Evolutionary conservation across 2,329 filamentous ascomycete genomes (phyloP).

Genomic region (Talaromyces sp.): DNA sequence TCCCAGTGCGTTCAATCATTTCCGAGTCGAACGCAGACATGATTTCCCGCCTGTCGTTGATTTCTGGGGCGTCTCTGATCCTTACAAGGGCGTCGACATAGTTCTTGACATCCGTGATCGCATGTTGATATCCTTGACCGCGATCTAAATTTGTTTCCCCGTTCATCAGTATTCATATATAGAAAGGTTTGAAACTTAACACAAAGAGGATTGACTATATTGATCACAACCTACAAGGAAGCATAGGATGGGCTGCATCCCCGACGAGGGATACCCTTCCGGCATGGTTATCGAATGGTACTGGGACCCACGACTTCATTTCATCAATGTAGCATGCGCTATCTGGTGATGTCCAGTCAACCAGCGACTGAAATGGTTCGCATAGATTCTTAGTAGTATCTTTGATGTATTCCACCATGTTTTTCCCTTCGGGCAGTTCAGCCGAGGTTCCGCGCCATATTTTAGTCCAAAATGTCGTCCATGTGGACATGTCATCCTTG

Average conservation of each 20-base stretch:
- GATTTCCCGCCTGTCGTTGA: not conserved
- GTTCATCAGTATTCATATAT: not conserved
- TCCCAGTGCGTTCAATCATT: constrained; percentile 14
- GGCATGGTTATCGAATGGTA: constrained; percentile 10
- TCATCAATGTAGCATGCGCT: constrained; percentile 15
- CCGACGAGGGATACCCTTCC: constrained; percentile 12
- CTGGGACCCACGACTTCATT: constrained; percentile 16
- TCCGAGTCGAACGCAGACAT: constrained; percentile 13
- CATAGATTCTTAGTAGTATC: constrained; percentile 9
- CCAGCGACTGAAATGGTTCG: constrained; percentile 13
- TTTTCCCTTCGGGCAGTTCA: not conserved
- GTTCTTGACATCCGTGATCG: constrained; percentile 12
- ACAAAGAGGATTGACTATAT: not conserved
- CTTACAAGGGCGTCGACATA: constrained; percentile 10
- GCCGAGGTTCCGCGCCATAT: constrained; percentile 12
- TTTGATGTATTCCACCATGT: constrained; percentile 9
- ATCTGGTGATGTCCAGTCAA: constrained; percentile 8
- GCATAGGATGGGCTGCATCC: constrained; percentile 16
- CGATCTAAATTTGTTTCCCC: not conserved
- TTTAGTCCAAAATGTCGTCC: constrained; percentile 17
- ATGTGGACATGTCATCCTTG: constrained; percentile 11
- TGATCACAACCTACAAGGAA: constrained; percentile 10
- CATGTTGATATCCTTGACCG: constrained; percentile 16
- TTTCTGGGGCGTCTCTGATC: not conserved
- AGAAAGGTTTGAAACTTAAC: not conserved